Percentiles rank a stretch among this genome's conserved stretches.
Conservation (phyloP, 2,329 filamentous ascomycete species). For the Passalora sequoiae region DNA sequence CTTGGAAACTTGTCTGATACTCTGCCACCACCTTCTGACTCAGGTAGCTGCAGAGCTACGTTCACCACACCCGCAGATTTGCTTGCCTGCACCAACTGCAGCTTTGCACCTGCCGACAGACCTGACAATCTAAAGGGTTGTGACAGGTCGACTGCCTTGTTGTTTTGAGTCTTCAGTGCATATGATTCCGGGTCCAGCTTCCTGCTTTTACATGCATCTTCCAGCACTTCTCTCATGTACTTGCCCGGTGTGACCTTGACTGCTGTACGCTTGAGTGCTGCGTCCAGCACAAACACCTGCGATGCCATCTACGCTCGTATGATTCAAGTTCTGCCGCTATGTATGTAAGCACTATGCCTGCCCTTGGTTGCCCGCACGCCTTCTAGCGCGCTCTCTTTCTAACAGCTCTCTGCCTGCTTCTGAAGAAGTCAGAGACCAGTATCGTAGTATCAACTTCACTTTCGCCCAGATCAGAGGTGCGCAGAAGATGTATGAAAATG, state of each 20-base stretch:
- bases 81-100: conserved; percentile 84
- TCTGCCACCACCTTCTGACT: conserved; percentile 62
- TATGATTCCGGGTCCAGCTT: conserved; percentile 67
- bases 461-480: conserved; percentile 28
- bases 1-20: conserved; percentile 82
- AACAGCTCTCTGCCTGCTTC: conserved; percentile 20
- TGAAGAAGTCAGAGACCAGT: conserved; percentile 16
- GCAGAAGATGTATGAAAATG: conserved; percentile 31
- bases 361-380: not conserved
- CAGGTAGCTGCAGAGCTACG: conserved; percentile 80
- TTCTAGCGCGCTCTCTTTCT: conserved; percentile 17
- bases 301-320: conserved; percentile 86
- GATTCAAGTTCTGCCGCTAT: not conserved
- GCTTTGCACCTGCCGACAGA: conserved; percentile 77
- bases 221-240: conserved; percentile 76
- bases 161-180: conserved; percentile 80
- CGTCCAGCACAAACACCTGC: conserved; percentile 74
- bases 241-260: conserved; percentile 80
- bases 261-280: conserved; percentile 67
- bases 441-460: conserved; percentile 24
- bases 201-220: conserved; percentile 82
- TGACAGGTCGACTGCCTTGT: conserved; percentile 80
- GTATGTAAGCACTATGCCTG: not conserved
- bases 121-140: conserved; percentile 78
- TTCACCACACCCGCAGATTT: conserved; percentile 80